Percentiles rank a stretch among this genome's conserved stretches.
phyloP scores from a whole-genome alignment of 495 filamentous ascomycete genomes.

The Hyaloscypha finlandica region DNA sequence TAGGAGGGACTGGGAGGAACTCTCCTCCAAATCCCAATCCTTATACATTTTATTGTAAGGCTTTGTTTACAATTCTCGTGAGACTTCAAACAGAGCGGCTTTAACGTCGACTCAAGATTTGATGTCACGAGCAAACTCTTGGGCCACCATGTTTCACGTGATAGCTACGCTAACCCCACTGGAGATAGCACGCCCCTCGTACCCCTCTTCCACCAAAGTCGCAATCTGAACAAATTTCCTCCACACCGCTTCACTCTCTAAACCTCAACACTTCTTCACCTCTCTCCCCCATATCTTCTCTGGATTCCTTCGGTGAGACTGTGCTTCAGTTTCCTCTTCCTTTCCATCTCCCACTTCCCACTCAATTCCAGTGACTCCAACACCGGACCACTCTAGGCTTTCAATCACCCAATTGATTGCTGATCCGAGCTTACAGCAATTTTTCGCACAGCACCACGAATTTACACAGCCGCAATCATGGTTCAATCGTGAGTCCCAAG shows the following conservation, averaged over 20 bases:
- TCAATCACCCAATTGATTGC: conserved; percentile 9
- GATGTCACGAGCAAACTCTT: background rate
- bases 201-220: background rate
- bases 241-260: conserved; percentile 3
- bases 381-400: conserved; percentile 6
- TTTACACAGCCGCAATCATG: conserved; percentile 57
- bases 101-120: background rate
- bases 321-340: background rate
- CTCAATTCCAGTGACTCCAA: background rate
- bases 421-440: background rate
- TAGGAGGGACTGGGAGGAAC: no score
- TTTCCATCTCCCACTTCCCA: background rate
- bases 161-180: background rate
- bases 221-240: background rate
- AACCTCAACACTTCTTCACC: conserved; percentile 6
- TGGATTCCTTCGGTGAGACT: background rate
- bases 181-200: background rate
- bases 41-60: background rate
- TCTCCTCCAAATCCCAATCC: no score
- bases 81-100: background rate
- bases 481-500: conserved; percentile 67
- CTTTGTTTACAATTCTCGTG: background rate
- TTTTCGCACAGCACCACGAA: conserved; percentile 3
- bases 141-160: background rate
- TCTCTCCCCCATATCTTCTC: conserved; percentile 5